A percentile compares a stretch with the other conserved stretches of the same genome.
Evolutionary conservation across 2,329 filamentous ascomycete species (phyloP).

Genomic region (Diatrype stigma): DNA sequence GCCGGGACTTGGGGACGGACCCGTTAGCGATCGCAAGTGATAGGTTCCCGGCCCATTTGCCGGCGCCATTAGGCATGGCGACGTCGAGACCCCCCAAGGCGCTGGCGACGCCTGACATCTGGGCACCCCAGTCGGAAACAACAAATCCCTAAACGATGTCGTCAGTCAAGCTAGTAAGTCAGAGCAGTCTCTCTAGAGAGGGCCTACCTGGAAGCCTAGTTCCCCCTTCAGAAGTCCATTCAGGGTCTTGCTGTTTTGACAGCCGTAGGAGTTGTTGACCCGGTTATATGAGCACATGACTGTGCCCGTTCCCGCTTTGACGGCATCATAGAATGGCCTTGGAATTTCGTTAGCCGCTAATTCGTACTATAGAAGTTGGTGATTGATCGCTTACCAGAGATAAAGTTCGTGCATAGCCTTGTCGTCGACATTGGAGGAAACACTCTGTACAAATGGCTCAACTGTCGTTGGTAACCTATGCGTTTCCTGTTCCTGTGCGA

Average conservation of each 20-base stretch:
- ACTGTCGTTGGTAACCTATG: constrained; percentile 56
- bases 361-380: not conserved
- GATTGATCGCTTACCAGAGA: constrained; percentile 34
- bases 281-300: constrained; percentile 43
- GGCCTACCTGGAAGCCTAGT: constrained; percentile 34
- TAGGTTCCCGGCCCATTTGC: constrained; percentile 41
- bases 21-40: constrained; percentile 45
- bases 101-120: constrained; percentile 36
- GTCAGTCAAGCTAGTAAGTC: not conserved
- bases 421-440: constrained; percentile 46
- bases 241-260: constrained; percentile 44
- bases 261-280: constrained; percentile 46
- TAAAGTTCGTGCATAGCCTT: constrained; percentile 54
- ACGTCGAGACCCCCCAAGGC: constrained; percentile 46
- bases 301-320: constrained; percentile 24
- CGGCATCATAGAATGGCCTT: constrained; percentile 51
- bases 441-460: constrained; percentile 48
- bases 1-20: constrained; percentile 32
- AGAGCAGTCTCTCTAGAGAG: constrained; percentile 4
- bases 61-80: constrained; percentile 39
- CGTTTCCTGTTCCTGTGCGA: constrained; percentile 65
- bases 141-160: constrained; percentile 26
- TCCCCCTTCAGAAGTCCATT: constrained; percentile 46
- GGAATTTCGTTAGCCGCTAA: constrained; percentile 17
- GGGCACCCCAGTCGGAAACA: constrained; percentile 39